These are phyloP conservation scores for Vickermania ingenoplastis DNA, from an alignment of 208 protist genomes.

Conservation along the genomic window DNA sequence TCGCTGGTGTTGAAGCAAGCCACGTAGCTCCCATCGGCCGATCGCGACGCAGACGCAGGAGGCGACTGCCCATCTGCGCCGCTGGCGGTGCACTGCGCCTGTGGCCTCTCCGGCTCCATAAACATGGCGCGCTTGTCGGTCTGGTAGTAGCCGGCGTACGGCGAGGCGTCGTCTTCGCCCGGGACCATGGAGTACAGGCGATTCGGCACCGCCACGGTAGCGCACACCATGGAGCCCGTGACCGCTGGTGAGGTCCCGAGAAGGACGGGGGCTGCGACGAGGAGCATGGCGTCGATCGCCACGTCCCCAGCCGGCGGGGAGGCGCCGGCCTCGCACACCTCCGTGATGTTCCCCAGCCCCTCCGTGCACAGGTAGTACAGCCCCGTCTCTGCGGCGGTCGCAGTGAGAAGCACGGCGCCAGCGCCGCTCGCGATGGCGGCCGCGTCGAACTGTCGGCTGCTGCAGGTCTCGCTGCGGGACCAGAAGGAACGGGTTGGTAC, in stretches of 20 bases:
- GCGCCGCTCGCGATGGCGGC: not conserved
- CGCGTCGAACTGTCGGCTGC: not conserved
- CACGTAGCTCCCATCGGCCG: not conserved
- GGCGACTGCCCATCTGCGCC: too few relatives aligned
- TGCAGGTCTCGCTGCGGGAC: not conserved
- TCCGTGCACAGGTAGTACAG: not conserved
- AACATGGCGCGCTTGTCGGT: too few relatives aligned
- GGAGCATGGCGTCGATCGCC: not conserved
- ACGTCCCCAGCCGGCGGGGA: not conserved
- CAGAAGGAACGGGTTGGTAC: not conserved
- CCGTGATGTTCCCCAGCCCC: not conserved
- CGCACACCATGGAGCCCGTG: constrained; percentile 7
- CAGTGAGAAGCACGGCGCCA: not conserved
- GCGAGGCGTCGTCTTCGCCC: not conserved
- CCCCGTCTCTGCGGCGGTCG: not conserved
- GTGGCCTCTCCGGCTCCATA: too few relatives aligned
- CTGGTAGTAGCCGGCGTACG: constrained; percentile 2
- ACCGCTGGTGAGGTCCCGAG: constrained; percentile 3
- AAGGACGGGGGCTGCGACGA: constrained; percentile 9
- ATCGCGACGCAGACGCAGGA: not conserved
- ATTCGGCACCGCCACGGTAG: constrained; percentile 7
- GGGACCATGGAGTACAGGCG: constrained; percentile 17
- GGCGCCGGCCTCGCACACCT: not conserved
- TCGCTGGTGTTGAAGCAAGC: constrained; percentile 11
- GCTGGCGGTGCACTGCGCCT: too few relatives aligned